These are phyloP conservation scores for Fusarium phyllophilum DNA, from an alignment of 2,329 filamentous ascomycete genomes.

Conservation along the genomic window DNA sequence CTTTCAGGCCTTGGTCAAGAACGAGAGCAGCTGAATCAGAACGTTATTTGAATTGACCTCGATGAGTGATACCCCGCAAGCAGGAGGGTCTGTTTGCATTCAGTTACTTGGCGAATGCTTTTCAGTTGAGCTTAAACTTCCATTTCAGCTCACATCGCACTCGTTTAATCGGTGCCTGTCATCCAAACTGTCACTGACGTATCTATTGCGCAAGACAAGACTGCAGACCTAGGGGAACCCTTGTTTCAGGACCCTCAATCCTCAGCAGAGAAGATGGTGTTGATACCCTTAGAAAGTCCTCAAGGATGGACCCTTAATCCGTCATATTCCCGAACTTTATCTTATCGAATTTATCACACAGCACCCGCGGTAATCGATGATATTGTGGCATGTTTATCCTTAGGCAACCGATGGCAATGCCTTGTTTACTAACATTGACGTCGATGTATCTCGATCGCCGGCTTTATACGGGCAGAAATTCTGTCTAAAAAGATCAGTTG, in stretches of 20 bases:
- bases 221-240: not conserved
- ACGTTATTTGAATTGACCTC: not conserved
- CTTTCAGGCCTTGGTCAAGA: not conserved
- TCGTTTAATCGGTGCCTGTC: not conserved
- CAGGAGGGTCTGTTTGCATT: not conserved
- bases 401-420: slow-evolving; percentile 1
- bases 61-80: not conserved
- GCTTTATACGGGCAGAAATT: slow-evolving; percentile 16
- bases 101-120: not conserved
- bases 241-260: slow-evolving; percentile 1
- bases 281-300: slow-evolving; percentile 24
- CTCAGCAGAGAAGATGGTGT: slow-evolving; percentile 21
- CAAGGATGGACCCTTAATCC: slow-evolving; percentile 26
- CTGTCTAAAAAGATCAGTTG: slow-evolving; percentile 19
- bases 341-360: not conserved
- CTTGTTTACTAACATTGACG: slow-evolving; percentile 22
- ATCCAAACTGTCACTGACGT: not conserved
- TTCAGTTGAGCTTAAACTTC: not conserved
- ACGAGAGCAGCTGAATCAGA: not conserved
- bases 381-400: not conserved
- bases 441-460: slow-evolving; percentile 35
- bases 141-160: not conserved
- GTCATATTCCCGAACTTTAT: slow-evolving; percentile 7
- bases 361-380: not conserved
- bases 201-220: not conserved